A percentile compares a stretch with the other conserved stretches of the same genome.
phyloP scores from a whole-genome alignment of 768 basidiomycete genomes.

The Mycena sanguinolenta region DNA sequence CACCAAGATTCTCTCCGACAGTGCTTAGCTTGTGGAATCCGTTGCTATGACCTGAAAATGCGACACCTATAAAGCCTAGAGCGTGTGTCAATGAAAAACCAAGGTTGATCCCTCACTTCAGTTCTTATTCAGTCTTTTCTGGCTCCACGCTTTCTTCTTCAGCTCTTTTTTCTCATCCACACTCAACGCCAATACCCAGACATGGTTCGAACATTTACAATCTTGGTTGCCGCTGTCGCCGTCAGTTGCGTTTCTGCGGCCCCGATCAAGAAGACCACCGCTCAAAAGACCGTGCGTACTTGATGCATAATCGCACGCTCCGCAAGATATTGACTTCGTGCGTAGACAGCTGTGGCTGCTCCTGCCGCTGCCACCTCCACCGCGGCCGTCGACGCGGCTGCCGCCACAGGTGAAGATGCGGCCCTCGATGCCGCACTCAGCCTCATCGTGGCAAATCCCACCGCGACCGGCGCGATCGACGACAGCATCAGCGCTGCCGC shows the following conservation, averaged over 20 bases:
- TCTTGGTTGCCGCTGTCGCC: background rate
- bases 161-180: background rate
- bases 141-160: background rate
- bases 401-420: no score
- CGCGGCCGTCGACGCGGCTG: no score
- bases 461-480: background rate
- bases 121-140: background rate
- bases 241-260: background rate
- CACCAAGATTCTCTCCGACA: no score
- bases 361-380: no score
- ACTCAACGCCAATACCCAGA: background rate
- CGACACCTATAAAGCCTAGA: no score
- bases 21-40: no score
- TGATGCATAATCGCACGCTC: background rate
- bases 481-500: background rate
- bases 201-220: background rate
- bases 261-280: background rate
- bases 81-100: no score
- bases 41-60: no score
- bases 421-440: no score
- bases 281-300: background rate
- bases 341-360: no score
- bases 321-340: no score
- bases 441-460: background rate
- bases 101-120: background rate